Evolutionary conservation across 495 filamentous ascomycete species (phyloP), one percentile per base, ranked within the genome.

Genomic region (Penicillium crystallinum): DNA sequence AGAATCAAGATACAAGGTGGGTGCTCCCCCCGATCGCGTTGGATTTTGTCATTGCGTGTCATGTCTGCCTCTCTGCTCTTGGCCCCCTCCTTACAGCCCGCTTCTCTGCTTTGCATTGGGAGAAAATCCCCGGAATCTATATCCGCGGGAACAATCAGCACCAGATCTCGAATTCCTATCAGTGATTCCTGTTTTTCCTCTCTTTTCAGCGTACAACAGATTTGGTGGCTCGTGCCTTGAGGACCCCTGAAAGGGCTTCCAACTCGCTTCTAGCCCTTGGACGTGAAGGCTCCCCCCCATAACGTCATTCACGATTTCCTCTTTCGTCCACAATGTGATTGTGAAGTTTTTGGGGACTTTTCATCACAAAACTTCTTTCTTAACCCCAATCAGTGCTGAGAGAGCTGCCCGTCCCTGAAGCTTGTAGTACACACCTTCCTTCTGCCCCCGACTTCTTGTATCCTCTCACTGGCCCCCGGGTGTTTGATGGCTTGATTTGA

Each of bases 41-140:
- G 10, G 11, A 6, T 47, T 23, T 33, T 33, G 27, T 45, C 17
- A 45, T 45, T 33, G 30, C 19, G 44, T 35, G 30, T 45, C 18
- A n/a, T 46, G n/a, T 23, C 10, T 7, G 4, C n/a, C n/a, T n/a
- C 23, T 29, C 12, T 29, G 2, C 22, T 46, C 17, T 31, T 21
- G 43, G 43, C 10, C 41, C 40, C 41, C 57, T 60, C 41, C 57
- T 60, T 44, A 49, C 46, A 30, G 49, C 47, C 38, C 53, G 22
- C 18, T 30, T 30, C 18, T 34, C 23, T 38, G 2, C n/a, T n/a
- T 14, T 19, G 12, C 18, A 25, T n/a, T 38, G 15, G 11, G 15
- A 35, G n/a, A 36, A 19, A 33, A 3, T 7, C 18, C 40, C 52
- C 29, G 29, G 42, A 33, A 45, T 14, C 17, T 5, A 45, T 45